These are phyloP conservation scores for Sanghuangporus weigelae DNA, from an alignment of 1,284 basidiomycete species.

Conservation along the genomic window DNA sequence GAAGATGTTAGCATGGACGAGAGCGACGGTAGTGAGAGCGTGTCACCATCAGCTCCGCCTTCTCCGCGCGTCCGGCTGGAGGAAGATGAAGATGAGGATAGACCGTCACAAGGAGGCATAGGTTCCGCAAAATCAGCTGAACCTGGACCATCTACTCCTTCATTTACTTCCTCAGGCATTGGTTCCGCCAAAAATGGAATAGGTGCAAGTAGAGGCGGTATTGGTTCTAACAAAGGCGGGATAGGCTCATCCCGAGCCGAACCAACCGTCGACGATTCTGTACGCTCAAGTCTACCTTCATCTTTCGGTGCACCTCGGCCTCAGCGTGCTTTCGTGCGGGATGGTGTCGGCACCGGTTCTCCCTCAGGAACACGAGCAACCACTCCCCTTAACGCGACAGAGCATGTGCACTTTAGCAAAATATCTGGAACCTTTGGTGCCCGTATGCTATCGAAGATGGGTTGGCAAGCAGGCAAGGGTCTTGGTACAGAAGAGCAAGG, in stretches of 20 bases:
- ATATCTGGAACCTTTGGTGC: slow-evolving; percentile 77
- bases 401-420: slow-evolving; percentile 76
- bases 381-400: slow-evolving; percentile 54
- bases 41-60: slow-evolving; percentile 48
- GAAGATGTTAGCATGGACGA: slow-evolving; percentile 34
- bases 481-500: slow-evolving; percentile 77
- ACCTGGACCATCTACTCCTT: slow-evolving; percentile 19
- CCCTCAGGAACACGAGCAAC: slow-evolving; percentile 40
- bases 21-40: slow-evolving; percentile 21
- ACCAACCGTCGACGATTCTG: slow-evolving; percentile 16
- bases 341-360: slow-evolving; percentile 28
- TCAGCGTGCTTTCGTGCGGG: slow-evolving; percentile 55
- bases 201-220: slow-evolving; percentile 28
- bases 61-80: slow-evolving; percentile 35
- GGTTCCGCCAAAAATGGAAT: slow-evolving; percentile 19
- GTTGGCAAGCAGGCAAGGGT: slow-evolving; percentile 85
- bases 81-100: slow-evolving; percentile 37
- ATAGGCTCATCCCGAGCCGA: slow-evolving; percentile 29
- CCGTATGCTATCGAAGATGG: slow-evolving; percentile 89
- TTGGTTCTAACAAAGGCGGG: slow-evolving; percentile 32
- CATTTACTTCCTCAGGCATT: slow-evolving; percentile 13
- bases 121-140: slow-evolving; percentile 32
- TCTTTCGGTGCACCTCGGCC: slow-evolving; percentile 38
- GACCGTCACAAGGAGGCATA: slow-evolving; percentile 45
- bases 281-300: slow-evolving; percentile 32